Conservation (phyloP, 75 land plant genomes). For the Sequoia sempervirens region DNA sequence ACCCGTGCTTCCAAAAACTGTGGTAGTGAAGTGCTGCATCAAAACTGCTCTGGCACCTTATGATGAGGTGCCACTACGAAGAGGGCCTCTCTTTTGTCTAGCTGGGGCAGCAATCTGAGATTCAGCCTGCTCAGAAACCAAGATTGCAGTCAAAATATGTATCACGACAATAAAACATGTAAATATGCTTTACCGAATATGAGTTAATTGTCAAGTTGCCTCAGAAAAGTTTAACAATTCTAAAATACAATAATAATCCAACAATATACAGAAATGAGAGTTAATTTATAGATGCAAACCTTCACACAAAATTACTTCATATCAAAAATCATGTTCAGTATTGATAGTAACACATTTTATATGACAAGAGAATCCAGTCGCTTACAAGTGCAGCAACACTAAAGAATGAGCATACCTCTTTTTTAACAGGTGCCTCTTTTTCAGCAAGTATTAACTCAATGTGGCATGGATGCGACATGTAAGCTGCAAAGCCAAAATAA, state of each 20-base stretch:
- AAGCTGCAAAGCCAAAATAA: slow-evolving; percentile 30
- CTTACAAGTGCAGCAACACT: background rate
- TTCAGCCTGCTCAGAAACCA: slow-evolving; percentile 54
- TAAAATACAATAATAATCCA: background rate
- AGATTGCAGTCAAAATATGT: background rate
- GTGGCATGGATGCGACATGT: slow-evolving; percentile 69
- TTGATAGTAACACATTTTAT: background rate
- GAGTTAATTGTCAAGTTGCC: background rate
- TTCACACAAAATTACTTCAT: background rate
- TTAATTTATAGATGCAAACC: background rate
- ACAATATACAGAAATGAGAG: background rate
- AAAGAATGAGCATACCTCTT: slow-evolving; percentile 34
- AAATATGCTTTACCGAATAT: background rate
- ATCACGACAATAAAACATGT: background rate
- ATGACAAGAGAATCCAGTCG: background rate
- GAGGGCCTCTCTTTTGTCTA: slow-evolving; percentile 41
- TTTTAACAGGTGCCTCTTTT: slow-evolving; percentile 65
- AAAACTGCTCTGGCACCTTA: slow-evolving; percentile 14
- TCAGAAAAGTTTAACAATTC: no score
- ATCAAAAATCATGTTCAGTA: background rate
- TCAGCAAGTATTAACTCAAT: slow-evolving; percentile 56
- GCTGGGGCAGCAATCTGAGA: slow-evolving; percentile 59
- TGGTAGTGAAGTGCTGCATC: slow-evolving; percentile 9
- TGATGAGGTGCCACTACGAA: slow-evolving; percentile 65
- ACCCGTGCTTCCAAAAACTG: background rate